Percentiles rank a stretch among this genome's conserved stretches.
Evolutionary conservation across 495 filamentous ascomycete genomes (phyloP).

Genomic region (Margaritispora aquatica): DNA sequence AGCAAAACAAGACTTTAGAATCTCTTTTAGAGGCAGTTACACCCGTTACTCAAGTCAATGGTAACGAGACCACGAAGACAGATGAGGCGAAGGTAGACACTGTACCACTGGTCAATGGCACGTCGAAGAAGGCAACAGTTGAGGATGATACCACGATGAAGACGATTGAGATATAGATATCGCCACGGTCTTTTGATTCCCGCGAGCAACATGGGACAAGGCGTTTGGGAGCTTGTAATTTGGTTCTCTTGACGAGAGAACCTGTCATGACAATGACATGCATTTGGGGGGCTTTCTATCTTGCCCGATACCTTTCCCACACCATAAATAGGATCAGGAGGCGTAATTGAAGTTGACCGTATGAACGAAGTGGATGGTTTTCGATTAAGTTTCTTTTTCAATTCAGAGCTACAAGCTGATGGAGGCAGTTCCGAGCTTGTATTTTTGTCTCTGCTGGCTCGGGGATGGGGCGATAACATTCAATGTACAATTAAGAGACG

Average conservation of each 20-base stretch:
- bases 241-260: constrained; percentile 8
- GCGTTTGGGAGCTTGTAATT: constrained; percentile 19
- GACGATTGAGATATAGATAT: constrained; percentile 48
- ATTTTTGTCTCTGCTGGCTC: constrained; percentile 15
- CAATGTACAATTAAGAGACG: constrained; percentile 21
- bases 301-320: background rate
- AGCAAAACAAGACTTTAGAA: constrained; percentile 19
- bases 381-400: constrained; percentile 2
- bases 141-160: constrained; percentile 45
- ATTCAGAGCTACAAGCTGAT: constrained; percentile 13
- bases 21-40: constrained; percentile 18
- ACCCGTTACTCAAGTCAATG: constrained; percentile 28
- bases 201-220: constrained; percentile 13
- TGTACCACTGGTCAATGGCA: constrained; percentile 18
- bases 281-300: constrained; percentile 18
- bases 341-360: constrained; percentile 14
- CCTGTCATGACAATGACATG: constrained; percentile 18
- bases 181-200: constrained; percentile 5
- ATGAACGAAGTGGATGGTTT: constrained; percentile 15
- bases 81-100: constrained; percentile 23
- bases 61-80: constrained; percentile 23
- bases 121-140: constrained; percentile 29
- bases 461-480: constrained; percentile 9
- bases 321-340: constrained; percentile 10
- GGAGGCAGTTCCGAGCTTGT: constrained; percentile 5